These are phyloP conservation scores for Trypanosoma mega DNA, from an alignment of 208 protist species.

Conservation along the genomic window DNA sequence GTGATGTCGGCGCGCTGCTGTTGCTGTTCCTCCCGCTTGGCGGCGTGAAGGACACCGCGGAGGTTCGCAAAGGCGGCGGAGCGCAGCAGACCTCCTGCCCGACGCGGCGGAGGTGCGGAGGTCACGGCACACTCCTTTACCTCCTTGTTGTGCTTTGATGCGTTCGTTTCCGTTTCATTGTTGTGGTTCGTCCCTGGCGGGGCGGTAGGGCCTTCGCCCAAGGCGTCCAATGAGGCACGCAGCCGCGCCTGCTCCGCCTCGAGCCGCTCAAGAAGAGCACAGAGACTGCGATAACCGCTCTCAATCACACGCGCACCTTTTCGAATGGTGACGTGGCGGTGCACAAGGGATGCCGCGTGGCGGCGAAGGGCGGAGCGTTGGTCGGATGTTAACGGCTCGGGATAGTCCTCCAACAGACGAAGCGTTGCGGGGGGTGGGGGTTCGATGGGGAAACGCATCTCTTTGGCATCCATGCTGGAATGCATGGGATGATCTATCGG, in stretches of 20 bases:
- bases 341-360: conserved; percentile 36
- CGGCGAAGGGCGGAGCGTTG: conserved; percentile 47
- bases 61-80: conserved; percentile 69
- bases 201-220: too few species aligned
- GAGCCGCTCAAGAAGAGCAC: conserved; percentile 43
- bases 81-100: conserved; percentile 31
- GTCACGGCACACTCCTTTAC: background rate
- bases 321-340: conserved; percentile 41
- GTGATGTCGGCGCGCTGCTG: conserved; percentile 41
- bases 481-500: too few species aligned
- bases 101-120: background rate
- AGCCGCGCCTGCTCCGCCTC: conserved; percentile 35
- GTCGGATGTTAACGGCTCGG: conserved; percentile 53
- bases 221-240: conserved; percentile 20
- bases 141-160: background rate
- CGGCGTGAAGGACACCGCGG: conserved; percentile 55
- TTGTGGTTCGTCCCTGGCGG: background rate
- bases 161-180: background rate
- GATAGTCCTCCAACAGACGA: conserved; percentile 57
- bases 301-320: conserved; percentile 35
- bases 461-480: conserved; percentile 1
- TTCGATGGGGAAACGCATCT: conserved; percentile 6
- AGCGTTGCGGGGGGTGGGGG: conserved; percentile 19
- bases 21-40: conserved; percentile 47
- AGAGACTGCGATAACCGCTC: conserved; percentile 46